These are phyloP conservation scores for Arthrobotrys conoides DNA, from an alignment of 2,329 filamentous ascomycete species.

Conservation along the genomic window DNA sequence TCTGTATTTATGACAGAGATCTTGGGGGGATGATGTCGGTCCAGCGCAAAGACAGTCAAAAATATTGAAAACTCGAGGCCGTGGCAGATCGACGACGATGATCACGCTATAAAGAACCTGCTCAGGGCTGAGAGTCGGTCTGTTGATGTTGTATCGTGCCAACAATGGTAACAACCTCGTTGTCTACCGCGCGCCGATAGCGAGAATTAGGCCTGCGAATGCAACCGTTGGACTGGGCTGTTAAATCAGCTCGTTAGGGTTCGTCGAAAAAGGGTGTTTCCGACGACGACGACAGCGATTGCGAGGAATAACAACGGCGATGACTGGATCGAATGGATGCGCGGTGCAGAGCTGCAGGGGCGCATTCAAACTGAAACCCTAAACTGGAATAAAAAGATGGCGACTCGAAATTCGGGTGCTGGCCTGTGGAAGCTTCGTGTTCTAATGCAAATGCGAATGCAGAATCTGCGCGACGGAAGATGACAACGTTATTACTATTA, in stretches of 20 bases:
- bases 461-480: constrained; percentile 39
- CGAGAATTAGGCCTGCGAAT: background rate
- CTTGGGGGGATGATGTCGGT: background rate
- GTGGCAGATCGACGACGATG: constrained; percentile 3
- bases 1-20: background rate
- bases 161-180: constrained; percentile 1
- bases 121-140: constrained; percentile 11
- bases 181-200: background rate
- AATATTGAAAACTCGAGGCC: background rate
- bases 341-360: constrained; percentile 34
- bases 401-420: constrained; percentile 22
- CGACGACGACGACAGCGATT: background rate
- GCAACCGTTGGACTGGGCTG: constrained; percentile 4
- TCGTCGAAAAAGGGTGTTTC: background rate
- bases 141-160: constrained; percentile 14
- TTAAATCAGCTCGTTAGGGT: background rate
- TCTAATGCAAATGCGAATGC: constrained; percentile 15
- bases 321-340: constrained; percentile 25
- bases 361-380: background rate
- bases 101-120: constrained; percentile 14
- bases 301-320: background rate
- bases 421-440: constrained; percentile 27
- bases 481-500: constrained; percentile 52
- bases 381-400: constrained; percentile 14
- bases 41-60: no score